These are phyloP conservation scores for Vicia faba DNA, from an alignment of 306 rosid species.

Conservation along the genomic window DNA sequence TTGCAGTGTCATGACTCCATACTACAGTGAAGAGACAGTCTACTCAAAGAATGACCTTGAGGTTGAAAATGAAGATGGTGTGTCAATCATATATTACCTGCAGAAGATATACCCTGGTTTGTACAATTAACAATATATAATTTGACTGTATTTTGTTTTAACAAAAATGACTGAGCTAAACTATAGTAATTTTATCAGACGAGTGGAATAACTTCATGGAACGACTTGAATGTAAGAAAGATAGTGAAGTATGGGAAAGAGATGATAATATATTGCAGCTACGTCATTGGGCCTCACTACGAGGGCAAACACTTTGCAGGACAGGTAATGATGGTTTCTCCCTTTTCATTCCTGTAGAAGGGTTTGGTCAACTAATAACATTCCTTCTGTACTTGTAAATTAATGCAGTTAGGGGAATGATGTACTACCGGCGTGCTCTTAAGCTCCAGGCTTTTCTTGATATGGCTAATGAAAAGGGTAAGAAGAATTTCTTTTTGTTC, in stretches of 20 bases:
- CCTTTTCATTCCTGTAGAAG: slow-evolving; percentile 18
- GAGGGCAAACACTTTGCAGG: slow-evolving; percentile 96
- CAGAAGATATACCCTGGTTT: slow-evolving; percentile 96
- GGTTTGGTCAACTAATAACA: slow-evolving; percentile 30
- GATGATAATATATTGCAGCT: slow-evolving; percentile 85
- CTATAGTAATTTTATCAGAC: slow-evolving; percentile 53
- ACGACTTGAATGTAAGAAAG: slow-evolving; percentile 80
- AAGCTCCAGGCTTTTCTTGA: slow-evolving; percentile 99
- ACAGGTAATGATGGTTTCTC: slow-evolving; percentile 60
- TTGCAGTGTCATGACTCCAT: slow-evolving; percentile 91
- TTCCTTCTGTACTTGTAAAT: slow-evolving; percentile 35
- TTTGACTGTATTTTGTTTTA: slow-evolving; percentile 27
- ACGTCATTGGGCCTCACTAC: slow-evolving; percentile 94
- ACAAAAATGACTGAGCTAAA: slow-evolving; percentile 29
- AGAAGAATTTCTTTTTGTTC: slow-evolving; percentile 34
- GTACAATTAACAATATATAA: slow-evolving; percentile 38
- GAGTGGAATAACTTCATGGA: slow-evolving; percentile 99
- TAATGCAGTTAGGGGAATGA: slow-evolving; percentile 94
- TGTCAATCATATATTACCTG: slow-evolving; percentile 88
- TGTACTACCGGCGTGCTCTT: slow-evolving; percentile 93
- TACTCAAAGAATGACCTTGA: slow-evolving; percentile 92
- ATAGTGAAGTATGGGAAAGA: slow-evolving; percentile 80
- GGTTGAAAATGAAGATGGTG: slow-evolving; percentile 96
- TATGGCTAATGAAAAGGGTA: slow-evolving; percentile 91
- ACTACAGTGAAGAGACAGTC: slow-evolving; percentile 97